These are phyloP conservation scores for Gastrolobium bilobum DNA, from an alignment of 306 rosid genomes.

Conservation along the genomic window DNA sequence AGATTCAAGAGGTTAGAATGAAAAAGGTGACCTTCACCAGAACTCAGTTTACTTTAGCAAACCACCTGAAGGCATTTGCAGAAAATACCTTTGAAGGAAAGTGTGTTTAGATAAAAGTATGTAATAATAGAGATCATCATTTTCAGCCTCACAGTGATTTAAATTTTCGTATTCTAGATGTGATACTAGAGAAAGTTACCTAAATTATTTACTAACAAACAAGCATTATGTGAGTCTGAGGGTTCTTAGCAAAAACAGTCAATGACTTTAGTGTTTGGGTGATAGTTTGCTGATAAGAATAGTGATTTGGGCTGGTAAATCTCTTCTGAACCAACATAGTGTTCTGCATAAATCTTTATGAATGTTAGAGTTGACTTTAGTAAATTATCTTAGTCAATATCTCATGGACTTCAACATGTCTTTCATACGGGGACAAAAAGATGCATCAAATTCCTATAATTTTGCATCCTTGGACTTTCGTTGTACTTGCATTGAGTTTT, in stretches of 20 bases:
- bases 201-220: not conserved
- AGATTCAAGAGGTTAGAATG: not conserved
- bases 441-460: conserved; percentile 16
- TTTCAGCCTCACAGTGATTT: not conserved
- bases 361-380: not conserved
- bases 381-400: not conserved
- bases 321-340: not conserved
- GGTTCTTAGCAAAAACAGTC: conserved; percentile 1
- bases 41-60: not conserved
- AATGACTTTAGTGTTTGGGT: conserved; percentile 11
- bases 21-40: too few species aligned
- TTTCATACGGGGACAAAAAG: not conserved
- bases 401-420: conserved; percentile 15
- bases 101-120: not conserved
- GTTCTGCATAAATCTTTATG: not conserved
- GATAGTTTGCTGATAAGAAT: not conserved
- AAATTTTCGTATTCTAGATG: not conserved
- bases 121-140: not conserved
- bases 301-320: conserved; percentile 4
- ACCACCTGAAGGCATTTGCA: not conserved
- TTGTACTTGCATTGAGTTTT: not conserved
- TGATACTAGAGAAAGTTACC: not conserved
- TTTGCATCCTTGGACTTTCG: conserved; percentile 16
- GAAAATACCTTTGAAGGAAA: conserved; percentile 9
- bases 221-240: not conserved